Conservation (phyloP, 495 filamentous ascomycete species). For the Sphaerosporella brunnea region DNA sequence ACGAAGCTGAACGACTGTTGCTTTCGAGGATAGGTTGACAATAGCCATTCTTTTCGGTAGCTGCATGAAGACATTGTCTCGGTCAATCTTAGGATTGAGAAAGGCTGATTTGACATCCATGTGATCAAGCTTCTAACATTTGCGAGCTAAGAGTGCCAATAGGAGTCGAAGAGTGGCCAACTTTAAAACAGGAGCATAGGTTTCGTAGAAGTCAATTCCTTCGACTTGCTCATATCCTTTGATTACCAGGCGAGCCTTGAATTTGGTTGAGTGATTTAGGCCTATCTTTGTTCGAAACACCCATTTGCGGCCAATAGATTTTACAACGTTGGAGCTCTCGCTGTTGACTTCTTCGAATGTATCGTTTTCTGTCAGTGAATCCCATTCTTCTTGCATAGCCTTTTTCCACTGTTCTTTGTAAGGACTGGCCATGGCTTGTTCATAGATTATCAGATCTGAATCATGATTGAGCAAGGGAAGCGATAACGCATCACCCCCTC, state of each 20-base stretch:
- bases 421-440: too few relatives aligned
- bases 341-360: too few relatives aligned
- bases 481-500: too few relatives aligned
- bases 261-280: constrained; percentile 2
- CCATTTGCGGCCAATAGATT: constrained; percentile 13
- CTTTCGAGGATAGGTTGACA: too few relatives aligned
- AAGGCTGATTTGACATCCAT: constrained; percentile 12
- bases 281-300: constrained; percentile 11
- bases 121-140: constrained; percentile 5
- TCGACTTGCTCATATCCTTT: constrained; percentile 10
- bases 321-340: neutral
- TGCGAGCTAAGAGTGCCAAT: neutral
- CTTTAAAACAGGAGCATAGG: constrained; percentile 8
- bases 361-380: neutral
- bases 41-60: constrained; percentile 7
- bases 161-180: constrained; percentile 9
- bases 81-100: constrained; percentile 7
- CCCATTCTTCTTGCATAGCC: too few relatives aligned
- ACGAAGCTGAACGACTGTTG: too few relatives aligned
- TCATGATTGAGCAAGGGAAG: too few relatives aligned
- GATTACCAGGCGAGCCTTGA: constrained; percentile 9
- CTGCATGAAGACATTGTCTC: constrained; percentile 7
- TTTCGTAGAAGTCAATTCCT: constrained; percentile 12
- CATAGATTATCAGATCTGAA: too few relatives aligned
- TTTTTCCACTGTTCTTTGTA: too few relatives aligned